These are phyloP conservation scores for Phialophora tarda DNA, from an alignment of 2,329 filamentous ascomycete species.

Conservation along the genomic window DNA sequence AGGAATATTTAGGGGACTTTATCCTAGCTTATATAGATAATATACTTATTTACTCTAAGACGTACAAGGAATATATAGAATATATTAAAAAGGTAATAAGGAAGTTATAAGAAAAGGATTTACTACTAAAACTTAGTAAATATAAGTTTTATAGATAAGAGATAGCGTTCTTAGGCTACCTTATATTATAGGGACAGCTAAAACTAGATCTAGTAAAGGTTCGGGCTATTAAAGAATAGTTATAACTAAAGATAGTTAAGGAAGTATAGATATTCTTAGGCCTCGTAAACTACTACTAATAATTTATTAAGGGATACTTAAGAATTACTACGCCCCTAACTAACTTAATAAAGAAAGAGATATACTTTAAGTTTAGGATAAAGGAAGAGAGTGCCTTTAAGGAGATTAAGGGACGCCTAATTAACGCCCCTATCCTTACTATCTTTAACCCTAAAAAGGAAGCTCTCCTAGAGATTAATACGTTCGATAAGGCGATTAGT, in stretches of 20 bases:
- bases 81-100: not conserved
- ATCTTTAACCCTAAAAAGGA: constrained; percentile 29
- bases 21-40: not conserved
- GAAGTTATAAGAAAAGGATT: not conserved
- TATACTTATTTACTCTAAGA: not conserved
- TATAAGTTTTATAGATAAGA: not conserved
- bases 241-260: constrained; percentile 4
- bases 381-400: constrained; percentile 24
- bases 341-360: constrained; percentile 4
- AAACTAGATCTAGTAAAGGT: not conserved
- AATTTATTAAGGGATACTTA: constrained; percentile 1
- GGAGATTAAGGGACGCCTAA: not conserved
- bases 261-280: not conserved
- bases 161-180: constrained; percentile 2
- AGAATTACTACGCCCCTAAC: not conserved
- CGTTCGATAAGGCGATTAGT: constrained; percentile 23
- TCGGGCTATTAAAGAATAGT: not conserved
- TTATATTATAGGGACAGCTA: not conserved
- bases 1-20: not conserved
- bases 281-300: constrained; percentile 6
- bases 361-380: not conserved
- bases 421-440: constrained; percentile 19
- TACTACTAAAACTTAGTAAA: constrained; percentile 2
- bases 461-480: constrained; percentile 29
- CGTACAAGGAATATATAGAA: not conserved